Evolutionary conservation across 179 eudicot genomes (phyloP).

Genomic region (Beta lomatogona): DNA sequence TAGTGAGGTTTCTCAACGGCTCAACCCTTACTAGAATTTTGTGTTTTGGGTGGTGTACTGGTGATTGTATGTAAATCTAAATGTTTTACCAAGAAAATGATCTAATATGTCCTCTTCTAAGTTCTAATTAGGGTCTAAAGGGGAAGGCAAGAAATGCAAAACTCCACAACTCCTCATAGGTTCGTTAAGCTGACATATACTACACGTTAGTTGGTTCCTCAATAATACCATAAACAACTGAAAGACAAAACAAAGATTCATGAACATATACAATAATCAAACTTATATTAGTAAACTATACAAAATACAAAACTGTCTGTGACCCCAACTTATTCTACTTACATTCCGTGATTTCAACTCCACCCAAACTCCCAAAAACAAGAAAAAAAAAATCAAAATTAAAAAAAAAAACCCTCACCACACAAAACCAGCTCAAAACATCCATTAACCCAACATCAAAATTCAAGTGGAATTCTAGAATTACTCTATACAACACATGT

Average conservation of each 20-base stretch:
- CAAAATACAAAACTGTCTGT: not conserved
- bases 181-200: not conserved
- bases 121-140: too few relatives aligned
- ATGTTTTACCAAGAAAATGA: too few relatives aligned
- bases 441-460: not conserved
- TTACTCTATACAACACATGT: not conserved
- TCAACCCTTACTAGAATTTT: too few relatives aligned
- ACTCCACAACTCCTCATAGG: too few relatives aligned
- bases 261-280: not conserved
- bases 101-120: too few relatives aligned
- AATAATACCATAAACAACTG: not conserved
- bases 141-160: too few relatives aligned
- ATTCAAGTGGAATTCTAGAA: not conserved
- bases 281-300: not conserved
- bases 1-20: too few relatives aligned
- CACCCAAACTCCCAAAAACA: not conserved
- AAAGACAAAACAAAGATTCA: conserved; percentile 11
- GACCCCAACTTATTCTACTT: not conserved
- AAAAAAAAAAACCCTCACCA: not conserved
- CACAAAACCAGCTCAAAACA: not conserved
- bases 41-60: too few relatives aligned
- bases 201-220: not conserved
- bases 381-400: not conserved
- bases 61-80: too few relatives aligned
- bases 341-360: not conserved